Base-by-base conservation (phyloP, 1,139 yeast species). In the Candida tropicalis region DNA sequence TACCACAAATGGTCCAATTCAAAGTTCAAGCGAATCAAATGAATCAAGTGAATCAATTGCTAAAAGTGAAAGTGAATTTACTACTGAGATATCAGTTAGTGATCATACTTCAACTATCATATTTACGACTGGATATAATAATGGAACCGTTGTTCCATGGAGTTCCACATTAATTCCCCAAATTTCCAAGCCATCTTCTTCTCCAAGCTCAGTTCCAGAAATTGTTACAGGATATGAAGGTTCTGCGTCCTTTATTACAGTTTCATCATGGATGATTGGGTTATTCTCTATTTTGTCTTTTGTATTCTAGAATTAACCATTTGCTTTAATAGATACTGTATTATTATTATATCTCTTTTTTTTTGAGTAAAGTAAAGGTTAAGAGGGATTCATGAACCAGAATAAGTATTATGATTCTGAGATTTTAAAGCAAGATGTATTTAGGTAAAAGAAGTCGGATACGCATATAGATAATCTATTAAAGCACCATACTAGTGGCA, bases 261-360 rank as follows among this genome's bases (percentile, higher is more conserved):
- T 15, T 10, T 29, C 33, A 13, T 15, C 33, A 2, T 29, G 17
- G n/a, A 29, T 29, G 33, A 12, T 29, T 29, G 20, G 20, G 13
- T 15, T 29, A 15, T 29, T 29, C 33, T 29, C 33, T 15, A 13
- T 29, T 16, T 29, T 29, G n/a, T 29, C 33, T 29, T 29, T 29
- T 15, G 15, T 29, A 12, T 29, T 29, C 10, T 29, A 29, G 23
- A 20, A 9, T 20, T 6, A 20, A 4, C 8, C 8, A 29, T 29
- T 8, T 7, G 15, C 4, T 15, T 15, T 12, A 15, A 29, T 27
- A 27, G n/a, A 27, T 9, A 27, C 31, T 27, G 31, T 27, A 27
- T 5, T 27, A n/a, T n/a, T n/a, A n/a, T n/a, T n/a, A n/a, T n/a
- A n/a, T n/a, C n/a, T n/a, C n/a, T n/a, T n/a, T n/a, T n/a, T n/a